Base-by-base conservation (phyloP, 345 rosid genomes). In the Jatropha curcas region DNA sequence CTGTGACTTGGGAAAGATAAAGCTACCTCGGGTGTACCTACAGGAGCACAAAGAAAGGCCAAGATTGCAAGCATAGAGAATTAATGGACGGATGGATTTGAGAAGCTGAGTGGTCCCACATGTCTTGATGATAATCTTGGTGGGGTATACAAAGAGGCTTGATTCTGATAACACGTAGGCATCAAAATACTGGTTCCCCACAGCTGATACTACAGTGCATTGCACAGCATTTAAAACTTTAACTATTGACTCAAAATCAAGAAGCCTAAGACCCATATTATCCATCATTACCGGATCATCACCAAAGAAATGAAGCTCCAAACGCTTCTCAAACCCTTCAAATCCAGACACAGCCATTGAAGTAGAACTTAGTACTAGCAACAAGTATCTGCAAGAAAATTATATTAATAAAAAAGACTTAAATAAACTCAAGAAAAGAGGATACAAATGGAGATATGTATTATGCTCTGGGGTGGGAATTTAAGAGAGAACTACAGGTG, bases 71-170 rank as follows among this genome's bases (percentile, higher is more conserved):
- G 99, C 97, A 13, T 83, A 80, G 68, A 73, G 79, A 61, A 95
- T 59, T 78, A 95, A 82, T 20, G 98, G 98, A 68, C 86, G 89
- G 88, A 95, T 81, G 56, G 98, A 91, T 85, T 90, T 90, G 74
- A 95, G 93, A 41, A 95, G 92, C 76, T 91, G 96, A 30, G 99
- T 95, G 53, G 99, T 95, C 77, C 99, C 99, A 70, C 99, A 95
- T 13, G 99, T 95, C 81, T 95, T 95, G 88, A 95, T 92, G 77
- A 95, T 88, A 84, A 95, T 86, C 80, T 90, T 95, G 33, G 94
- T 88, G 48, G 99, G 99, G 79, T 93, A 95, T 4, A 95, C 93
- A 65, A 95, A 95, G 28, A 95, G 84, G 76, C 98, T 93, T 7
- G 99, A 95, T 76, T 95, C 99, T 5, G 99, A 95, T 78, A 95